Evolutionary conservation across 2,329 filamentous ascomycete species (phyloP).

Genomic region (Aspergillus vadensis): DNA sequence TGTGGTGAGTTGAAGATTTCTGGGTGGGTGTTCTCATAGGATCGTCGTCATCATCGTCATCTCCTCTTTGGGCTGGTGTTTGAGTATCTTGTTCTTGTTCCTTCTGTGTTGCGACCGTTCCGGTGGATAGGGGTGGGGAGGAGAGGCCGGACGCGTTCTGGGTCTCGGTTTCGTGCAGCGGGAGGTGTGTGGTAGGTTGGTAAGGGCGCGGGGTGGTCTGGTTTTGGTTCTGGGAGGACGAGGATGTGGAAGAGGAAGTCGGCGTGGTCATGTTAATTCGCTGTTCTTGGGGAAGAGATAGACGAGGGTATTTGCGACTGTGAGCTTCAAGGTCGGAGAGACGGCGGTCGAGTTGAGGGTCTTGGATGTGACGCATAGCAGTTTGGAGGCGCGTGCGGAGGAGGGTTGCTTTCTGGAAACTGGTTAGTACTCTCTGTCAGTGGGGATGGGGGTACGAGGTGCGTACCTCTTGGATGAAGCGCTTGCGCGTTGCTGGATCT

Average conservation of each 20-base stretch:
- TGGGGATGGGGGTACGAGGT: not conserved
- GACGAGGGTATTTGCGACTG: conserved; percentile 37
- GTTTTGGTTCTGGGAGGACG: not conserved
- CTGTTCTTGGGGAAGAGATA: conserved; percentile 25
- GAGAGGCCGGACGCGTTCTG: conserved; percentile 18
- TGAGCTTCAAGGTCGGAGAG: conserved; percentile 45
- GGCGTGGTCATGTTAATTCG: not conserved
- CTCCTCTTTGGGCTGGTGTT: not conserved
- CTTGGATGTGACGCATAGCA: conserved; percentile 43
- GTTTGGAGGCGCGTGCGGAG: conserved; percentile 42
- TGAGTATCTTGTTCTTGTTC: not conserved
- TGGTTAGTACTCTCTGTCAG: conserved; percentile 15
- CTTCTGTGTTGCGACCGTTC: not conserved
- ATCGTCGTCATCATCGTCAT: conserved; percentile 16
- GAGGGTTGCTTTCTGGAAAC: conserved; percentile 42
- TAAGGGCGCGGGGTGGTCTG: not conserved
- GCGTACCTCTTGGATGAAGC: conserved; percentile 45
- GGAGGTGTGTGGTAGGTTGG: conserved; percentile 5
- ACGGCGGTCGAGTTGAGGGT: conserved; percentile 43
- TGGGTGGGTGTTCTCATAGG: conserved; percentile 27
- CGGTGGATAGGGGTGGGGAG: conserved; percentile 22
- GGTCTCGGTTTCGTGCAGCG: conserved; percentile 22
- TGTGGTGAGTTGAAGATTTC: conserved; percentile 5
- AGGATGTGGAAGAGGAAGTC: not conserved
- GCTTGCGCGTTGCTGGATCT: conserved; percentile 40